Percentiles rank a stretch among this genome's conserved stretches.
These are phyloP conservation scores for Diversispora epigaea DNA, from an alignment of 192 early-diverging fungal genomes.

Conservation along the genomic window DNA sequence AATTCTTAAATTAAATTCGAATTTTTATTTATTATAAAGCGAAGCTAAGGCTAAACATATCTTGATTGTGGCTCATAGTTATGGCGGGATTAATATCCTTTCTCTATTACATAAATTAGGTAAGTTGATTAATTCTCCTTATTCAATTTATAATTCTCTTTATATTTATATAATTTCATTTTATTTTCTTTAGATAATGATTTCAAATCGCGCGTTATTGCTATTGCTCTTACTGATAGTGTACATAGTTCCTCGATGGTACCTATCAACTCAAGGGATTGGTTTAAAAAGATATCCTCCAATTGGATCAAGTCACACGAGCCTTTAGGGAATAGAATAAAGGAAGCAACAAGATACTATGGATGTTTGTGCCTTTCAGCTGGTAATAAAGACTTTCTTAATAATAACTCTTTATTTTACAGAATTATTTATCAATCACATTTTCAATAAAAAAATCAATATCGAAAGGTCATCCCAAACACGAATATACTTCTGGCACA, in stretches of 20 bases:
- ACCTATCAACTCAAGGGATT: not conserved
- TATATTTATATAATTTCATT: not conserved
- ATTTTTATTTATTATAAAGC: not conserved
- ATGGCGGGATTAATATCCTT: slow-evolving; percentile 21
- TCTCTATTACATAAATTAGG: not conserved
- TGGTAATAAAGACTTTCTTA: slow-evolving; percentile 15
- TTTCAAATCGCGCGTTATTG: slow-evolving; percentile 13
- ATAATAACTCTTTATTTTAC: not conserved
- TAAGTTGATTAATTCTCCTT: not conserved
- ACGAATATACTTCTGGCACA: slow-evolving; percentile 32
- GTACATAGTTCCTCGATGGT: slow-evolving; percentile 12
- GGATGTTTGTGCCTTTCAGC: slow-evolving; percentile 36
- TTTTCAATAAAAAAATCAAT: too few species aligned
- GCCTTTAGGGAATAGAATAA: not conserved
- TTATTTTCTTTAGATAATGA: slow-evolving; percentile 1
- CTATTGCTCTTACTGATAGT: slow-evolving; percentile 23
- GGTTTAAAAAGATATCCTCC: not conserved
- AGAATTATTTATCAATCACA: not conserved
- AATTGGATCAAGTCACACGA: slow-evolving; percentile 35
- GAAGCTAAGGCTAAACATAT: not conserved
- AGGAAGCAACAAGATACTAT: slow-evolving; percentile 8
- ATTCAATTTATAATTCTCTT: not conserved
- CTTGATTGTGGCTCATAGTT: slow-evolving; percentile 23
- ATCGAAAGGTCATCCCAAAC: slow-evolving; percentile 29
- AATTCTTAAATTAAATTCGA: not conserved